Base-by-base conservation (phyloP, 2,329 filamentous ascomycete species). In the Apiospora hydei region DNA sequence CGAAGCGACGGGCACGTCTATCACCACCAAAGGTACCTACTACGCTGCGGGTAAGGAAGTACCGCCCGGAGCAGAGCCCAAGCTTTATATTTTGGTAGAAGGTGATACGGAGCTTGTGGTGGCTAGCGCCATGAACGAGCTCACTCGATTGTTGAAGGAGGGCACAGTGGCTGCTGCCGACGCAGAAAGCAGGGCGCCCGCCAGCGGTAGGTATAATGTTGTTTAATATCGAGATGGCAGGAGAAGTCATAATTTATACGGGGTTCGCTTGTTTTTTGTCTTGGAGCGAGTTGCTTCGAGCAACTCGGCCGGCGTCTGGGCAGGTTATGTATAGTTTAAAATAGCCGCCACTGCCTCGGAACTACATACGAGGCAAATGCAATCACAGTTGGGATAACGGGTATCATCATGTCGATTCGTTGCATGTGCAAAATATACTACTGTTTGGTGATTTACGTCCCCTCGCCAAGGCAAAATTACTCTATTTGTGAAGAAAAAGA, bases 41-140 rank as follows among this genome's bases (percentile, higher is more conserved):
- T 98, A 98, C 78, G 83, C 92, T 1, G 79, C 90, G 1, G 95
- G 95, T 75, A 97, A 97, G 81, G 92, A 94, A 76, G 94, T 94
- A 1, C 90, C 88, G 10, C 82, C 92, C 0, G 91, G 90, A 47
- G 93, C 92, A 71, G 91, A 95, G 76, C 93, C 96, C n/a, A 98
- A 98, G 86, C 85, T 99, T 77, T 99, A 98, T 81, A 98, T 99
- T 78, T 88, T 99, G 73, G 97, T 99, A 72, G 96, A 99, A 81
- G 96, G 96, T 57, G 96, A 99, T 79, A 98, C 96, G 0, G 96
- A 99, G 83, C 87, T 98, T 70, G 92, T 95, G 44, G 96, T 99
- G 41, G 94, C 93, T 69, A 93, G 94, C 78, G 96, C 96, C 2
- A 94, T 99, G 89, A 90, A 91, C 76, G 95, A 98, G 83, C 87